Evolutionary conservation across 2,329 filamentous ascomycete genomes (phyloP), one percentile per base, ranked within the genome.

Genomic region (Aspergillus fumigatiaffinis): DNA sequence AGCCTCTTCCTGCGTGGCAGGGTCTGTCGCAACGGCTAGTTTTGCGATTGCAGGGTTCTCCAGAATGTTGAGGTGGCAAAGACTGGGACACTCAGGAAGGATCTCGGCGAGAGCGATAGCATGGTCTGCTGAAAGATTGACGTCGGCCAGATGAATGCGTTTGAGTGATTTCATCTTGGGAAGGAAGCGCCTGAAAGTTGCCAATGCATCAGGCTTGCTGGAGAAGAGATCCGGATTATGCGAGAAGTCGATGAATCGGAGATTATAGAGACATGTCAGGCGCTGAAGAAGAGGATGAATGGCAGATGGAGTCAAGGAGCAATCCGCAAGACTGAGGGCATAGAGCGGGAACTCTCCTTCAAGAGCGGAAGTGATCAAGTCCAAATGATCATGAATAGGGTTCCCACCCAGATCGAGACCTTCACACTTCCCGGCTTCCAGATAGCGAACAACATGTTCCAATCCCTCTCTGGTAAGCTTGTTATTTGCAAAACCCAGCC

Each of bases 331-430:
- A 71, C 91, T 93, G 52, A 99, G 77, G 0, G 91, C 92, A 83
- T 88, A 93, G 2, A 96, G 77, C 0, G 85, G 81, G 52, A 82
- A 79, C 23, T 82, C 66, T 12, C 63, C 63, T 41, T 77, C 79
- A 50, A 77, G 65, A 17, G 71, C 69, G 25, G 69, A 62, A 3
- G 65, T 61, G 42, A 77, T 61, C 25, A 76, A 61, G 56, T 78
- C 76, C 38, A 87, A 64, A 55, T 81, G 79, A 48, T 84, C 79
- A 48, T 79, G 78, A 44, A 88, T 74, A 60, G 94, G 85, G 66
- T 97, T 97, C 25, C 92, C 91, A 44, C 92, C 91, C 12, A 97
- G 77, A 71, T 97, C 94, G 4, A 99, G 80, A 5, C 91, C 93
- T 71, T 95, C 89, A 65, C 93, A 97, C 52, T 87, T 82, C 0